phyloP scores from a whole-genome alignment of 1,284 basidiomycete genomes.

The Fomitopsis palustris region DNA sequence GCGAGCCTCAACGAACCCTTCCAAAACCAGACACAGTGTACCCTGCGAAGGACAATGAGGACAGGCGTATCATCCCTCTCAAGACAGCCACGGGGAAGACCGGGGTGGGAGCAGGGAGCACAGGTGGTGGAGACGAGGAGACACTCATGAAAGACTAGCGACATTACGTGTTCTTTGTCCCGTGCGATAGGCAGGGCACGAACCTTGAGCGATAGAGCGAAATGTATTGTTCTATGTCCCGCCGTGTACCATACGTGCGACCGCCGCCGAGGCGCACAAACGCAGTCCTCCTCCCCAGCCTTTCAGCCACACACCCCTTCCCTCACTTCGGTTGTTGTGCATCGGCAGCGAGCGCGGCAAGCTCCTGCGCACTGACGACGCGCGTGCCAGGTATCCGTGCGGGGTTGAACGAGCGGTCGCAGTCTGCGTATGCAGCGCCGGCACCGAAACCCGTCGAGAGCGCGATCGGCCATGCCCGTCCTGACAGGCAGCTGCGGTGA shows the following conservation, averaged over 20 bases:
- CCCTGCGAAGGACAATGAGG: neutral
- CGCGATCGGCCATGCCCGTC: conserved; percentile 95
- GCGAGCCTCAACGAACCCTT: conserved; percentile 47
- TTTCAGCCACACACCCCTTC: neutral
- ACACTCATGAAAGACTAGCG: neutral
- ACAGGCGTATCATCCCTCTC: neutral
- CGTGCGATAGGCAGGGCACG: too few relatives aligned
- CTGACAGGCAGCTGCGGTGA: conserved; percentile 38
- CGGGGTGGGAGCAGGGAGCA: neutral
- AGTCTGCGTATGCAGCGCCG: conserved; percentile 91
- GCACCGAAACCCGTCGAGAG: conserved; percentile 89
- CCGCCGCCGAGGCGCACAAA: too few relatives aligned
- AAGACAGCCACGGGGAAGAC: neutral
- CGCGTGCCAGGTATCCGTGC: conserved; percentile 89
- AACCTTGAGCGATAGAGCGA: too few relatives aligned
- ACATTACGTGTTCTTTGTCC: neutral
- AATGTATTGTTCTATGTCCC: neutral
- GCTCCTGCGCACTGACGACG: conserved; percentile 44
- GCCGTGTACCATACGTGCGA: neutral
- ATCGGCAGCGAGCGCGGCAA: conserved; percentile 2
- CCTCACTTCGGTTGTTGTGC: conserved; percentile 19
- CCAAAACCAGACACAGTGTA: conserved; percentile 21
- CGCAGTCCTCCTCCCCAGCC: neutral
- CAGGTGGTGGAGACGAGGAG: neutral
- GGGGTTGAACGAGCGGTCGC: conserved; percentile 95